Conservation (phyloP, 2,329 filamentous ascomycete genomes). For the Thermoascus crustaceus region DNA sequence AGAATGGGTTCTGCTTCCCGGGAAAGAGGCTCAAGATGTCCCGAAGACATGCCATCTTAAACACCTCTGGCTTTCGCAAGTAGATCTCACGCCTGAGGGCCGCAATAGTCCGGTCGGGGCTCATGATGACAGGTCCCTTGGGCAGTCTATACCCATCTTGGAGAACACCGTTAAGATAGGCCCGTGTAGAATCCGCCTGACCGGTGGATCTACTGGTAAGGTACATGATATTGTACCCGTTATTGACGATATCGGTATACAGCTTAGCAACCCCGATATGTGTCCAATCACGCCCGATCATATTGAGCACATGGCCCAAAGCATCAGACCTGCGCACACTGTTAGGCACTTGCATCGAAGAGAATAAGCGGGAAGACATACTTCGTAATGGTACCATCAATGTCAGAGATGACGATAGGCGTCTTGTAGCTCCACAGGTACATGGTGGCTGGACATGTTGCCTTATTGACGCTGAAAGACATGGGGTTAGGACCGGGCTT, state of each 20-base stretch:
- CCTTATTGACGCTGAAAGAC: conserved; percentile 93
- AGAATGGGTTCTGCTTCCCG: conserved; percentile 72
- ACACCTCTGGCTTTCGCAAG: conserved; percentile 90
- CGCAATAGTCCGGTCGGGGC: conserved; percentile 88
- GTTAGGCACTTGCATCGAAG: too few relatives aligned
- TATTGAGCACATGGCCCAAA: conserved; percentile 86
- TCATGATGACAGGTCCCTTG: conserved; percentile 87
- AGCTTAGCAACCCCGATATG: conserved; percentile 94
- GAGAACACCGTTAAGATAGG: conserved; percentile 79
- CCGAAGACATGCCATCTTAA: conserved; percentile 97
- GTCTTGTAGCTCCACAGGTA: conserved; percentile 88
- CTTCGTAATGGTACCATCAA: conserved; percentile 98
- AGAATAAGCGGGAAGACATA: conserved; percentile 24
- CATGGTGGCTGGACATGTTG: conserved; percentile 86
- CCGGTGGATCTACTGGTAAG: conserved; percentile 90
- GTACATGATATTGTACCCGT: conserved; percentile 99
- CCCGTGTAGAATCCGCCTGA: conserved; percentile 80
- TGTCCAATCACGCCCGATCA: conserved; percentile 97
- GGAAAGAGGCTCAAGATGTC: conserved; percentile 89
- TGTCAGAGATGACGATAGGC: conserved; percentile 95
- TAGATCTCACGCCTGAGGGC: conserved; percentile 89
- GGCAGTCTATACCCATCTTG: conserved; percentile 84
- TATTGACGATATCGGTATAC: conserved; percentile 88
- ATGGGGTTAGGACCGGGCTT: conserved; percentile 83
- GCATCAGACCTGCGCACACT: conserved; percentile 59